Base-by-base conservation (phyloP, 2,329 filamentous ascomycete species). In the Escovopsis sp. region DNA sequence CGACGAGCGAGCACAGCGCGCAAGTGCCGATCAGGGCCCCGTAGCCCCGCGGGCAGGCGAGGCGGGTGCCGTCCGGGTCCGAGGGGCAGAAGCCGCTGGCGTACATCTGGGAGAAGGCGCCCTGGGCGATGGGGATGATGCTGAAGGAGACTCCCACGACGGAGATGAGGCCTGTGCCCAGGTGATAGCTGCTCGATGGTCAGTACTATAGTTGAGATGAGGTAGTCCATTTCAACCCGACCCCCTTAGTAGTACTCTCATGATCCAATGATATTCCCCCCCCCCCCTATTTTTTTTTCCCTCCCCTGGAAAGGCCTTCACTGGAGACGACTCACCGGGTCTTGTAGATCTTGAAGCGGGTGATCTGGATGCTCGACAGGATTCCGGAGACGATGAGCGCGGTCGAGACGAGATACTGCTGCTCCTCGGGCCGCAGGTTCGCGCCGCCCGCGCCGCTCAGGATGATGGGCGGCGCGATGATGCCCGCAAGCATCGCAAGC, bases 401-500 rank as follows among this genome's bases (percentile, higher is more conserved):
- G 0, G 82, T 82, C 5, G 82, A 87, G 6, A 88, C 82, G 3
- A 88, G 75, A 54, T 93, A 91, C 52, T 86, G 80, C 48, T 82
- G 75, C 39, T 78, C 63, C 1, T 68, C 69, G 0, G 66, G 53
- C 3, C 63, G 59, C 6, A 91, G 66, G 51, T 86, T 81, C 45
- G 78, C 81, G 26, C 78, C 75, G 33, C 66, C 68, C 2, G 71
- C 59, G 12, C 72, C 69, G 3, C 75, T 62, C 45, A 91, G 73
- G 47, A 88, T 79, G 43, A 91, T 74, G 2, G 85, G 83, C 33
- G 85, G 85, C 2, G 83, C 82, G 46, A 91, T 87, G 51, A 88
- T 71, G 33, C 77, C 77, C 10, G 77, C 79, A 46, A 83, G 60
- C 83, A 91, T 88, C 44, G 82, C 76, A 36, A 91, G 65, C 2